A percentile compares a stretch with the other conserved stretches of the same genome.
Evolutionary conservation across 106 monocot genomes (phyloP).

Genomic region (Gastrodia elata): DNA sequence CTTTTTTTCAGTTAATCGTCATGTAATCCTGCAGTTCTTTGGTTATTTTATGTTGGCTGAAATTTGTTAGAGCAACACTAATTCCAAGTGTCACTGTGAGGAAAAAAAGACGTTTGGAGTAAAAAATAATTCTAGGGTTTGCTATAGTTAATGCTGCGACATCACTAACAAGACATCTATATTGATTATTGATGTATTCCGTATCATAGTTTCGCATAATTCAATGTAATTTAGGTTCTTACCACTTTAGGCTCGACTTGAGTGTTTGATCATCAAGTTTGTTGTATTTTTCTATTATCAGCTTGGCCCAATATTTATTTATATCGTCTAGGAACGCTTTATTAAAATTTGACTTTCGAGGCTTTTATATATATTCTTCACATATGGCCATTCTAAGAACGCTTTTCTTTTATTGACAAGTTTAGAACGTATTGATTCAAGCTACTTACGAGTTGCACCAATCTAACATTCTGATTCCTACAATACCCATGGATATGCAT

Average conservation of each 20-base stretch:
- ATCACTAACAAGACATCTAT: neutral
- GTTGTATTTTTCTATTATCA: neutral
- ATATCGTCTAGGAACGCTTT: neutral
- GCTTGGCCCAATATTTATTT: neutral
- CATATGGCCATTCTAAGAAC: neutral
- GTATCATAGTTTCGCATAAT: neutral
- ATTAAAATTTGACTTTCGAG: neutral
- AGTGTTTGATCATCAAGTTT: neutral
- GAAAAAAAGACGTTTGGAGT: neutral
- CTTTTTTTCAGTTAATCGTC: neutral
- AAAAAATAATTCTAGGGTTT: neutral
- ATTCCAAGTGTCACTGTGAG: neutral
- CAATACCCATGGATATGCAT: neutral
- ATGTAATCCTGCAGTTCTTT: neutral
- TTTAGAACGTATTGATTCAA: neutral
- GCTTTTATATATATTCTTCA: neutral
- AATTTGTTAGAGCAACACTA: neutral
- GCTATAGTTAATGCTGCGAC: neutral
- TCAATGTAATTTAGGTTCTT: neutral
- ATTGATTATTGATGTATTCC: neutral
- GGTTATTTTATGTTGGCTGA: neutral
- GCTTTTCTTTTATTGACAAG: neutral
- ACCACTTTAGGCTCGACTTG: neutral
- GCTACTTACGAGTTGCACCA: neutral
- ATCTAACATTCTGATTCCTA: neutral